Evolutionary conservation across 179 eudicot genomes (phyloP).

Genomic region (Carnegiea gigantea): DNA sequence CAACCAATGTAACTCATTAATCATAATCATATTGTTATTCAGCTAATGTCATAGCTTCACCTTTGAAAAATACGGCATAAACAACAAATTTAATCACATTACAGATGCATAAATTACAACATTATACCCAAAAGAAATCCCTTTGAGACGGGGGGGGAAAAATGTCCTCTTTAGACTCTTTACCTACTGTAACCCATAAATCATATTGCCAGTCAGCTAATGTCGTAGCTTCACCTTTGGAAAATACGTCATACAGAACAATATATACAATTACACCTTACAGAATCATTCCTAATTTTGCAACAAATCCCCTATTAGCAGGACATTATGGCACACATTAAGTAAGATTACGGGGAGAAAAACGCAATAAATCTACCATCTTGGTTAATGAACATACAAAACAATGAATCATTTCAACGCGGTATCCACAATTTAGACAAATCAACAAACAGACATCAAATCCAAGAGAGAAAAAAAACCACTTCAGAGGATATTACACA

Average conservation of each 20-base stretch:
- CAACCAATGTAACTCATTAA: not conserved
- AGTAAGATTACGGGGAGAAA: not conserved
- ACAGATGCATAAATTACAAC: too few relatives aligned
- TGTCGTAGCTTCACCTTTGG: too few relatives aligned
- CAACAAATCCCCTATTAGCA: not conserved
- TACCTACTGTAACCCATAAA: not conserved
- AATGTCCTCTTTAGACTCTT: too few relatives aligned
- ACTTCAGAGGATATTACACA: too few relatives aligned
- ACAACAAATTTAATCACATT: too few relatives aligned
- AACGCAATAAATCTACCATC: not conserved
- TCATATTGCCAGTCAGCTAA: too few relatives aligned
- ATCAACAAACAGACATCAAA: slow-evolving; percentile 1
- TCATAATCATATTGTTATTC: not conserved
- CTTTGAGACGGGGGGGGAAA: too few relatives aligned
- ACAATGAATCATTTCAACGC: not conserved
- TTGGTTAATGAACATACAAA: too few relatives aligned
- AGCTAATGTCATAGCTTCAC: not conserved
- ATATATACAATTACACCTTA: not conserved
- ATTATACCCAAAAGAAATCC: too few relatives aligned
- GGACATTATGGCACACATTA: not conserved
- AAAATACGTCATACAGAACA: not conserved
- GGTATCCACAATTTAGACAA: not conserved
- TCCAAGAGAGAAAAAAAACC: not conserved
- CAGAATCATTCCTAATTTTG: not conserved
- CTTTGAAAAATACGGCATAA: too few relatives aligned